These are phyloP conservation scores for Taphrina populina DNA, from an alignment of 1,139 yeast species.

Conservation along the genomic window DNA sequence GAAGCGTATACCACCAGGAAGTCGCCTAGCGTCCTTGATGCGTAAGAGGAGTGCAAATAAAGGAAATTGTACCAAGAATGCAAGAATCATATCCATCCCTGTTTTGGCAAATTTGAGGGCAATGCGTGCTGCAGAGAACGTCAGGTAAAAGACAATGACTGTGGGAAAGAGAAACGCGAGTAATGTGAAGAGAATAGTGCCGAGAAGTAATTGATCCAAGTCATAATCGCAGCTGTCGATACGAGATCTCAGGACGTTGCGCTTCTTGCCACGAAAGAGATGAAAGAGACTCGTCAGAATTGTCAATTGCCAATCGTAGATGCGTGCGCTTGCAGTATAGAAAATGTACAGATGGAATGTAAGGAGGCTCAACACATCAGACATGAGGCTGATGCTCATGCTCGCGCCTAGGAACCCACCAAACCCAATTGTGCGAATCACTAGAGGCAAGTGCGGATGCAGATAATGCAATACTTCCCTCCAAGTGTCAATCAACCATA, in stretches of 20 bases:
- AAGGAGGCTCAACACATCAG: slow-evolving; percentile 63
- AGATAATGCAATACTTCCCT: slow-evolving; percentile 42
- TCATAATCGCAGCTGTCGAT: slow-evolving; percentile 82
- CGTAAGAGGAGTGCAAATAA: slow-evolving; percentile 75
- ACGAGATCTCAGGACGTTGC: slow-evolving; percentile 76
- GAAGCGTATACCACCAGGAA: slow-evolving; percentile 62
- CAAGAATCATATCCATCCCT: slow-evolving; percentile 59
- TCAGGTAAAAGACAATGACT: slow-evolving; percentile 74
- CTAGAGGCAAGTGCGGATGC: slow-evolving; percentile 45
- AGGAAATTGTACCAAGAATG: slow-evolving; percentile 79
- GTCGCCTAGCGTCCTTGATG: slow-evolving; percentile 73
- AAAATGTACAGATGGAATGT: slow-evolving; percentile 75
- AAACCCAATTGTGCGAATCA: slow-evolving; percentile 48
- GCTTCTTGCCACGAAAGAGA: slow-evolving; percentile 84
- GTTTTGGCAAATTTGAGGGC: slow-evolving; percentile 55
- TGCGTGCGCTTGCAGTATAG: slow-evolving; percentile 72
- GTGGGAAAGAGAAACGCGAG: slow-evolving; percentile 80
- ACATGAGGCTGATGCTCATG: slow-evolving; percentile 61
- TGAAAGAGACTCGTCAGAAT: slow-evolving; percentile 73
- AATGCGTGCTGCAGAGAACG: slow-evolving; percentile 65
- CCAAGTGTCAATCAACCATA: slow-evolving; percentile 84
- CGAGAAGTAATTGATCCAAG: slow-evolving; percentile 80
- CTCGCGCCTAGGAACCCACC: slow-evolving; percentile 58
- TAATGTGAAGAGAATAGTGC: slow-evolving; percentile 82
- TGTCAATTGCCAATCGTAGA: slow-evolving; percentile 72